Evolutionary conservation across 495 filamentous ascomycete genomes (phyloP).

Genomic region (Margaritispora aquatica): DNA sequence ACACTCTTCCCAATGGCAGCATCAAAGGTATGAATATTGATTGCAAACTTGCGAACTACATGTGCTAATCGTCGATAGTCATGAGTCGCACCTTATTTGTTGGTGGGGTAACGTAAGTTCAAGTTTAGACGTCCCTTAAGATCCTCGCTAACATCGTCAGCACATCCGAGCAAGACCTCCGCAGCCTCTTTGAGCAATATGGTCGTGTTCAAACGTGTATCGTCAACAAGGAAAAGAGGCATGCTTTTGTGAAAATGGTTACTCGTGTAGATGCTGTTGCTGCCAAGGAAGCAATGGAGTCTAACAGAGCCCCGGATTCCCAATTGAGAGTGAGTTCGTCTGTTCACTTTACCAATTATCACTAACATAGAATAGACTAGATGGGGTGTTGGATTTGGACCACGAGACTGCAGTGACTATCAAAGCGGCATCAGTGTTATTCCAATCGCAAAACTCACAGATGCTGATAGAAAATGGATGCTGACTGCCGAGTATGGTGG

Average conservation of each 20-base stretch:
- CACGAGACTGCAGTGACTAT: conserved; percentile 96
- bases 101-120: conserved; percentile 81
- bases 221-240: conserved; percentile 93
- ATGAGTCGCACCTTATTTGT: conserved; percentile 94
- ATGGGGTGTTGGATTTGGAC: conserved; percentile 97
- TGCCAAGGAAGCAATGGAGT: conserved; percentile 91
- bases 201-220: conserved; percentile 95
- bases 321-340: conserved; percentile 63
- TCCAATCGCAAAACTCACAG: conserved; percentile 84
- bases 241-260: conserved; percentile 98
- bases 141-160: conserved; percentile 32
- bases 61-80: conserved; percentile 43
- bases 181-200: conserved; percentile 67
- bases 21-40: conserved; percentile 63
- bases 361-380: conserved; percentile 55
- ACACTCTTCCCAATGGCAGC: conserved; percentile 57
- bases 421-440: conserved; percentile 88
- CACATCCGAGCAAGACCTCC: conserved; percentile 73
- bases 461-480: conserved; percentile 97
- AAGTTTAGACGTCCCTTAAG: conserved; percentile 16
- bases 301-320: conserved; percentile 61
- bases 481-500: conserved; percentile 89
- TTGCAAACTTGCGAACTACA: neutral
- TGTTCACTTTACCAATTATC: conserved; percentile 19
- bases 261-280: conserved; percentile 74